Percentiles rank a stretch among this genome's conserved stretches.
These are phyloP conservation scores for Diutina rugosa DNA, from an alignment of 1,139 yeast genomes.

Conservation along the genomic window DNA sequence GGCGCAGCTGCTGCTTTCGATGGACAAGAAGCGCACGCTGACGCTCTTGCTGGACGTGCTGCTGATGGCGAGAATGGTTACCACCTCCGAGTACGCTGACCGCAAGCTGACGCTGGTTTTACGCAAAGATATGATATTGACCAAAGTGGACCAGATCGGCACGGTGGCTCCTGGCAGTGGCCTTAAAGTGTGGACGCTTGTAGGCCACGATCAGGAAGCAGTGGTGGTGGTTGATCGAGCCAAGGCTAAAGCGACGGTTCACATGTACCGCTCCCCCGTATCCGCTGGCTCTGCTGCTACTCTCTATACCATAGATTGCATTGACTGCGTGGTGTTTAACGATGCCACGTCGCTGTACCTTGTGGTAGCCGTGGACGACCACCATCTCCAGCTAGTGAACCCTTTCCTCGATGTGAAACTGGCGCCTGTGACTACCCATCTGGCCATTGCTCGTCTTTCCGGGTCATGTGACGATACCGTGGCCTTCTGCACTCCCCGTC, in stretches of 20 bases:
- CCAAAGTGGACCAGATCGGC: conserved; percentile 39
- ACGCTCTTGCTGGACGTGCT: conserved; percentile 43
- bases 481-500: conserved; percentile 9
- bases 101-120: conserved; percentile 11
- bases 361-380: conserved; percentile 20
- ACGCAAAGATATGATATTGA: conserved; percentile 55
- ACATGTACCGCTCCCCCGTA: conserved; percentile 30
- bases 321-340: not conserved
- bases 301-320: not conserved
- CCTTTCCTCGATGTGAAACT: conserved; percentile 54
- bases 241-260: conserved; percentile 23
- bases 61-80: conserved; percentile 51
- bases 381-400: conserved; percentile 35
- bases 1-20: conserved; percentile 17
- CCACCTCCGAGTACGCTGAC: conserved; percentile 18
- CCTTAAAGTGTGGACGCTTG: conserved; percentile 30
- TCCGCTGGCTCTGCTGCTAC: conserved; percentile 19
- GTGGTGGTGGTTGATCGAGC: conserved; percentile 29
- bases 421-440: conserved; percentile 17
- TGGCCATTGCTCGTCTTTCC: conserved; percentile 10
- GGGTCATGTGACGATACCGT: conserved; percentile 19
- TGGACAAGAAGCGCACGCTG: conserved; percentile 41
- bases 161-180: conserved; percentile 15
- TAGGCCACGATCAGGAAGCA: conserved; percentile 46
- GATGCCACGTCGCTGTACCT: conserved; percentile 8